Evolutionary conservation across 2,329 filamentous ascomycete genomes (phyloP), one percentile per base, ranked within the genome.

Genomic region (Pseudogymnoascus sp.): DNA sequence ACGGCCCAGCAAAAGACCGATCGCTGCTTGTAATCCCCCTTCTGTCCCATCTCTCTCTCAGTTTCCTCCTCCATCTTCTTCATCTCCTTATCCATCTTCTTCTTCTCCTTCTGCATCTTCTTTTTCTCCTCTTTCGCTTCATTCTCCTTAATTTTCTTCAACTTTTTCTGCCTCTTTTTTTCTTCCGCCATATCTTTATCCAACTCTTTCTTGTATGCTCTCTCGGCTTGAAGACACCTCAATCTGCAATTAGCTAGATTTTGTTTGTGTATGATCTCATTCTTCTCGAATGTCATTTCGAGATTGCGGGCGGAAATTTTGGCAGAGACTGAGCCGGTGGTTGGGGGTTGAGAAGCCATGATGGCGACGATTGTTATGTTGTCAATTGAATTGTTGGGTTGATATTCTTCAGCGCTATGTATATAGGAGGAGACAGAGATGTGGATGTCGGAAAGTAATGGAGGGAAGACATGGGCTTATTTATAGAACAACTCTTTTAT

Each of bases 21-120:
- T n/a, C 41, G 21, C 5, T 11, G 21, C 21, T 66, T 63, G 2
- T 66, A 65, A 5, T 64, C 63, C 33, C 65, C 61, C 35, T 66
- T 67, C 21, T 64, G 62, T 1, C 63, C 66, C 26, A 70, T 64
- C 2, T 63, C 61, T 10, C 67, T 61, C 37, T 69, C 63, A 1
- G 62, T 64, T 21, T 68, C 64, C 26, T 63, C 58, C 21, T 61
- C 59, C 39, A 57, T 36, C n/a, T 58, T 65, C n/a, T 37, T 61
- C 13, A 63, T 65, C 24, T 60, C 31, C 26, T 62, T 54, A 8
- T 57, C 44, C n/a, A 57, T 36, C 17, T 50, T 41, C 47, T 60
- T 61, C 2, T 58, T 60, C 11, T 57, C 59, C 60, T 60, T 62
- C 24, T 58, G 36, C 33, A 64, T 61, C 33, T 47, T 61, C 44